phyloP scores from a whole-genome alignment of 1,284 basidiomycete species.

The Amylostereum areolatum region DNA sequence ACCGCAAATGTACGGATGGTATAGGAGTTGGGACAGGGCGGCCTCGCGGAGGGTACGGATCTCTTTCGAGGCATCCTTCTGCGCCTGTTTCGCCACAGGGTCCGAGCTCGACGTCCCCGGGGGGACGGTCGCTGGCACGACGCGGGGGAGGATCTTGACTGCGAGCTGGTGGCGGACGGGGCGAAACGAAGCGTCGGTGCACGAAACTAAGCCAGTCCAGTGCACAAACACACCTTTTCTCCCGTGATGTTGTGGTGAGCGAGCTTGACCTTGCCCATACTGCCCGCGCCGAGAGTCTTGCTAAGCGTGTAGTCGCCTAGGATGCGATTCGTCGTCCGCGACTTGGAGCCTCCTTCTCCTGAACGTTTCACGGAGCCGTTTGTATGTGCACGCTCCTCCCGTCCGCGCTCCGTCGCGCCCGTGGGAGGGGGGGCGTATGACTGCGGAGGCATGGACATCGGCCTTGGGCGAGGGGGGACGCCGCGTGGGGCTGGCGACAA shows the following conservation, averaged over 20 bases:
- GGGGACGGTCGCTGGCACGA: constrained; percentile 46
- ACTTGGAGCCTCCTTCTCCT: constrained; percentile 15
- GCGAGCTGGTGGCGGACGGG: constrained; percentile 59
- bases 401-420: constrained; percentile 24
- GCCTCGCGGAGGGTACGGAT: constrained; percentile 95
- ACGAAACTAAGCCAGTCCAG: background rate
- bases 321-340: constrained; percentile 49
- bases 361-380: constrained; percentile 19
- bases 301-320: constrained; percentile 95
- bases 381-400: constrained; percentile 25
- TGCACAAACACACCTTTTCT: constrained; percentile 72
- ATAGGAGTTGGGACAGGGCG: constrained; percentile 87
- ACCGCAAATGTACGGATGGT: constrained; percentile 98
- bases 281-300: constrained; percentile 96
- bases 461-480: constrained; percentile 38
- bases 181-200: constrained; percentile 1
- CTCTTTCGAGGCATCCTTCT: constrained; percentile 94
- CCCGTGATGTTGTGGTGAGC: constrained; percentile 86
- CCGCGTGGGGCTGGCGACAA: constrained; percentile 13
- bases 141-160: constrained; percentile 95
- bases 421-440: constrained; percentile 29
- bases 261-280: constrained; percentile 99
- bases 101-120: constrained; percentile 43
- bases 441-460: constrained; percentile 66
- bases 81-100: constrained; percentile 72